Evolutionary conservation across 805 yeast species (phyloP), one percentile per base, ranked within the genome.

Genomic region (Candida oleophila): DNA sequence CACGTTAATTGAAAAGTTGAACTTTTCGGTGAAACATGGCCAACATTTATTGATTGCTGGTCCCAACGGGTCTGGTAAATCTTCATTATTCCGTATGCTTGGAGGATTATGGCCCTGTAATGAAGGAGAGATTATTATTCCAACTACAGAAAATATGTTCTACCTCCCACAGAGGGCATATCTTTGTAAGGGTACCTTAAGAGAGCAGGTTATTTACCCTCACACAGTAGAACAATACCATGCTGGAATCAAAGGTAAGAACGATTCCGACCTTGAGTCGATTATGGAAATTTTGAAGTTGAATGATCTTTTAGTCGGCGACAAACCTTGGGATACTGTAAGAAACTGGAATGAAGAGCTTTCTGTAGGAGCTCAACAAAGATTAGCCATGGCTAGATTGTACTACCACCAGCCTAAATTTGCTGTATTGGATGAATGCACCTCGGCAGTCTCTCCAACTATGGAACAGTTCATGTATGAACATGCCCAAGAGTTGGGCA

Each of bases 51-150:
- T 91, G 44, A 90, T 91, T 61, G 90, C 92, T 8, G 98, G 98
- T 0, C 97, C 97, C 12, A 91, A 91, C 60, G 98, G 98, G 1
- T 87, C 96, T 52, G 98, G 98, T 22, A 91, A 91, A 67, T 90
- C 97, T 0, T 91, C 97, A 0, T 70, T 91, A 47, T 91, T 91
- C 65, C 79, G 98, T 60, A 80, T 91, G 57, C 76, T 91, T 41
- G 97, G 97, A 46, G 97, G 97, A 0, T 73, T 91, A 54, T 91
- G 98, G 98, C 96, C 94, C 2, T 83, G 90, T 18, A 71, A 77
- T 39, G 64, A 68, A 11, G 84, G 84, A 11, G 62, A 67, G 20
- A 76, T 88, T 35, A 77, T 77, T 4, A 80, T 87, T 22, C 96
- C 96, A 4, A 73, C 74, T 37, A 69, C 79, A 3, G 78, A 79